phyloP scores from a whole-genome alignment of 805 yeast genomes.

The Suhomyces pyralidae region DNA sequence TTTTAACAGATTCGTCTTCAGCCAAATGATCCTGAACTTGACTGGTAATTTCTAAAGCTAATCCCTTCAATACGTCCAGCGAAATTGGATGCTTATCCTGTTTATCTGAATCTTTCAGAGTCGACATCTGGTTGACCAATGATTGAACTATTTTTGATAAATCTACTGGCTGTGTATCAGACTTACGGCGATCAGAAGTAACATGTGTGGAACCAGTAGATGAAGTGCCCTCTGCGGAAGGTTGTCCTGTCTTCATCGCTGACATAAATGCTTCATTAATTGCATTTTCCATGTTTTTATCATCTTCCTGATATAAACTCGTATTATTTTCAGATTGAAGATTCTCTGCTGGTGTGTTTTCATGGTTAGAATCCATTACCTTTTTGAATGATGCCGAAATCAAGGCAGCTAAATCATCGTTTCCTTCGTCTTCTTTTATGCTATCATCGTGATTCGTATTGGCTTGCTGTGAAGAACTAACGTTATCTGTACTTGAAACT shows the following conservation, averaged over 20 bases:
- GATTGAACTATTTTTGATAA: conserved; percentile 25
- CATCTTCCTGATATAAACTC: conserved; percentile 1
- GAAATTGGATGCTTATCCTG: conserved; percentile 11
- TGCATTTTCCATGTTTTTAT: conserved; percentile 22
- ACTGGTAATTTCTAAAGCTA: conserved; percentile 29
- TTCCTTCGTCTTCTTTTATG: not conserved
- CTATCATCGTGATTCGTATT: not conserved
- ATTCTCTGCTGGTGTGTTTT: not conserved
- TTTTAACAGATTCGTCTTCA: conserved; percentile 13
- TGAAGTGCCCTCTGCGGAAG: not conserved
- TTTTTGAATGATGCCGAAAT: conserved; percentile 11
- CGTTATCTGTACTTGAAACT: not conserved
- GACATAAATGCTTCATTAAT: conserved; percentile 28
- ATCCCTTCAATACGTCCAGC: conserved; percentile 24
- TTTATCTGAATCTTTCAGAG: conserved; percentile 6
- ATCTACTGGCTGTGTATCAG: conserved; percentile 9
- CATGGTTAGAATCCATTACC: conserved; percentile 1
- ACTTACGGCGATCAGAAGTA: not conserved
- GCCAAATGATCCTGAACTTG: conserved; percentile 27
- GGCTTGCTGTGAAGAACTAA: not conserved
- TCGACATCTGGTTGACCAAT: conserved; percentile 22
- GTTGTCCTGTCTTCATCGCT: conserved; percentile 9
- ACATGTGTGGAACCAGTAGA: not conserved
- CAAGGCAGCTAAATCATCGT: conserved; percentile 7
- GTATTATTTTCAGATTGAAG: not conserved